Evolutionary conservation across 208 protist species (phyloP).

Genomic region (Trypanosoma boissoni): DNA sequence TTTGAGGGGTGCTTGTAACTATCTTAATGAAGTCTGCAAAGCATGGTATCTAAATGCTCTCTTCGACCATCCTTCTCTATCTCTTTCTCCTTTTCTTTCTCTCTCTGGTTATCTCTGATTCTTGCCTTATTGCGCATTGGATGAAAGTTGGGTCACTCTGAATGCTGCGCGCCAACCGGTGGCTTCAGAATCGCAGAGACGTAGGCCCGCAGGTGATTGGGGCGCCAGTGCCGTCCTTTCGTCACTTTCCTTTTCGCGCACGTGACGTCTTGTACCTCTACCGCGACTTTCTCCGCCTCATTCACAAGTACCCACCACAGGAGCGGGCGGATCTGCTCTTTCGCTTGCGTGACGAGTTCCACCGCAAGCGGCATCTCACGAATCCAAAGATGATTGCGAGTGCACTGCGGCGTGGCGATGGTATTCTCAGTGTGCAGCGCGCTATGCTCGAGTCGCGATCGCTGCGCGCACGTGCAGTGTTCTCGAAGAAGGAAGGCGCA

Average conservation of each 20-base stretch:
- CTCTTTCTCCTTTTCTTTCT: too few relatives aligned
- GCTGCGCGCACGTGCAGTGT: conserved; percentile 27
- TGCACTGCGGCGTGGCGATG: conserved; percentile 63
- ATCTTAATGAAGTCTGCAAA: too few relatives aligned
- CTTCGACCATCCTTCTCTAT: too few relatives aligned
- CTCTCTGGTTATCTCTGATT: too few relatives aligned
- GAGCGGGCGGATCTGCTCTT: conserved; percentile 70
- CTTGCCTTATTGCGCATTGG: too few relatives aligned
- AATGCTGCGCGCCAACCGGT: conserved; percentile 1
- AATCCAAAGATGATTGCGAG: conserved; percentile 60
- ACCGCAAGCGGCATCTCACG: conserved; percentile 56
- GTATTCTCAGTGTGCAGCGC: conserved; percentile 61
- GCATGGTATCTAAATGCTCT: too few relatives aligned
- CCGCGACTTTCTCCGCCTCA: conserved; percentile 74
- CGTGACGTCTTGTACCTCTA: conserved; percentile 72
- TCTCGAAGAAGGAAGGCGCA: conserved; percentile 44
- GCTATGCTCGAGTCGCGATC: conserved; percentile 44
- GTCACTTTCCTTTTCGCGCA: conserved; percentile 66
- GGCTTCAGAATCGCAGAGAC: not conserved
- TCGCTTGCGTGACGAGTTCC: conserved; percentile 79
- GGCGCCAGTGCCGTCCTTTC: conserved; percentile 63
- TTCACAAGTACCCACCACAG: conserved; percentile 64
- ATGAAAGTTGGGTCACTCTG: too few relatives aligned
- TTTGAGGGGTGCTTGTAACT: too few relatives aligned
- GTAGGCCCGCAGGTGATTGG: conserved; percentile 62